These are phyloP conservation scores for Myxozyma neglecta DNA, from an alignment of 805 yeast species.

Conservation along the genomic window DNA sequence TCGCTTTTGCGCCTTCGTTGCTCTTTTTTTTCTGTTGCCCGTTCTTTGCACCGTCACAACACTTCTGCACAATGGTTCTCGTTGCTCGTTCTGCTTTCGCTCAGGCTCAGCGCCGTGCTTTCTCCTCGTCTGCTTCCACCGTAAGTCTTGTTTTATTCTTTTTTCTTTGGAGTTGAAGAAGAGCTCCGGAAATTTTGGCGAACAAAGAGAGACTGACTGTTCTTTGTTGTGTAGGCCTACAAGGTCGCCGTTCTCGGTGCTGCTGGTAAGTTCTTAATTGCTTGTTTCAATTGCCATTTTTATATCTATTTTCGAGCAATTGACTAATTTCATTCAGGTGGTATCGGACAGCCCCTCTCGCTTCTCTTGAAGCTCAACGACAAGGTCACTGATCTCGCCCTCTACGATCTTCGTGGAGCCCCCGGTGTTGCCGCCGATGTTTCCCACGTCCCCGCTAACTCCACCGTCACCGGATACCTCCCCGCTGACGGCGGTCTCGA, in stretches of 20 bases:
- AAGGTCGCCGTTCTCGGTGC: slow-evolving; percentile 91
- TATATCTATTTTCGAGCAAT: slow-evolving; percentile 41
- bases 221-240: slow-evolving; percentile 31
- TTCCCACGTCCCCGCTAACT: slow-evolving; percentile 90
- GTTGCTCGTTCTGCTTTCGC: slow-evolving; percentile 27
- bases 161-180: background rate
- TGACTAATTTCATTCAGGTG: slow-evolving; percentile 48
- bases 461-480: slow-evolving; percentile 81
- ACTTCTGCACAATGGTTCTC: slow-evolving; percentile 22
- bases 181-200: background rate
- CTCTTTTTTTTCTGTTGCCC: background rate
- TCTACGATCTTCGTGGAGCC: slow-evolving; percentile 88
- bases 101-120: slow-evolving; percentile 32
- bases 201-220: background rate
- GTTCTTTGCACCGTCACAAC: background rate
- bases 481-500: slow-evolving; percentile 75
- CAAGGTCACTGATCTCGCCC: slow-evolving; percentile 79
- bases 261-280: slow-evolving; percentile 18
- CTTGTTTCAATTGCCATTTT: slow-evolving; percentile 31
- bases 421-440: slow-evolving; percentile 97
- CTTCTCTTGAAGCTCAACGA: slow-evolving; percentile 81
- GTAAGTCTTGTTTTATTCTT: slow-evolving; percentile 11
- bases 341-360: slow-evolving; percentile 91
- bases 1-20: background rate
- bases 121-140: slow-evolving; percentile 30